Conservation (phyloP, 768 basidiomycete genomes). For the Phylloporus sp. region DNA sequence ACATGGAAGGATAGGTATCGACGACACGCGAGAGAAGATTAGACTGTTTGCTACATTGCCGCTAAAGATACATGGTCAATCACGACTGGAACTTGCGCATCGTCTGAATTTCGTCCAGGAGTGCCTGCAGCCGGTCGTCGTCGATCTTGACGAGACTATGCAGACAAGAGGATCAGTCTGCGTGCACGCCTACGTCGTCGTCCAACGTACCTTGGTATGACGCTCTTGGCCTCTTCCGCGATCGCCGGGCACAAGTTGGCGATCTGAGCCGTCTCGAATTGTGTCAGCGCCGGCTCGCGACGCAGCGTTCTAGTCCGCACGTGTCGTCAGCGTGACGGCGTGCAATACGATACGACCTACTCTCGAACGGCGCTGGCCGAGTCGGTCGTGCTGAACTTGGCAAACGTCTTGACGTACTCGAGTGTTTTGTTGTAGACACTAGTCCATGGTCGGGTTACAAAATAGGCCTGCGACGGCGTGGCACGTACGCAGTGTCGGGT, state of each 20-base stretch:
- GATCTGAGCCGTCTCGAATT: constrained; percentile 90
- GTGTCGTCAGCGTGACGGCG: not conserved
- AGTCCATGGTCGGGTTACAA: not conserved
- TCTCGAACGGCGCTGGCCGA: constrained; percentile 83
- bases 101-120: constrained; percentile 84
- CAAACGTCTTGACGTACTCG: constrained; percentile 87
- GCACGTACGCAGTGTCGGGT: constrained; percentile 74
- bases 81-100: constrained; percentile 86
- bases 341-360: constrained; percentile 41
- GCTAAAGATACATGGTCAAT: not conserved
- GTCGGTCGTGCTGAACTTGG: constrained; percentile 84
- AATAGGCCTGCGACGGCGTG: not conserved
- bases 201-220: constrained; percentile 69
- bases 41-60: constrained; percentile 8
- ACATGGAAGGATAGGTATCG: constrained; percentile 41
- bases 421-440: constrained; percentile 93
- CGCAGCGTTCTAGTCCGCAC: constrained; percentile 64
- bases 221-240: constrained; percentile 87
- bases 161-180: not conserved
- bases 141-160: constrained; percentile 85
- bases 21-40: not conserved
- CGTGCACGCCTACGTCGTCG: not conserved
- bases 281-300: constrained; percentile 73
- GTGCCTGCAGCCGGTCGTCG: constrained; percentile 75
- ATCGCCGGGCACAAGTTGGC: constrained; percentile 86